A percentile compares a stretch with the other conserved stretches of the same genome.
Evolutionary conservation across 306 rosid genomes (phyloP).

Genomic region (Dryas octopetala): DNA sequence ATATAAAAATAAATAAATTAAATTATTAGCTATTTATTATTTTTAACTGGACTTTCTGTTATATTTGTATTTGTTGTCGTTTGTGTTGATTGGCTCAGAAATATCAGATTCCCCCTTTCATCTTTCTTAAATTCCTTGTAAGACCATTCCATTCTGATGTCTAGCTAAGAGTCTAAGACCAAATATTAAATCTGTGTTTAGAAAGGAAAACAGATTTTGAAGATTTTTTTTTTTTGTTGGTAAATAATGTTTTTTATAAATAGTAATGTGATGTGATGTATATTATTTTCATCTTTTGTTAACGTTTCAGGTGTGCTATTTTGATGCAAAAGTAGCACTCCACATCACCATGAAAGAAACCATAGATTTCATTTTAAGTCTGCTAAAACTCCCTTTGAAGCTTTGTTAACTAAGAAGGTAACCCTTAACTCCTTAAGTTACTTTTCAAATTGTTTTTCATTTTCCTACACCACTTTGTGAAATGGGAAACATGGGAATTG

Average conservation of each 20-base stretch:
- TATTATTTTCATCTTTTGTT: neutral
- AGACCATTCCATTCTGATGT: neutral
- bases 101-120: slow-evolving; percentile 20
- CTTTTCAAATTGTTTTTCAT: too few relatives aligned
- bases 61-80: slow-evolving; percentile 12
- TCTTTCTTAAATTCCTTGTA: neutral
- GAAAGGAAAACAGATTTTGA: neutral
- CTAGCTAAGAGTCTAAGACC: too few relatives aligned
- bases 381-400: neutral
- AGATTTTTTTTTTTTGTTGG: neutral
- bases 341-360: neutral
- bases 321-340: neutral
- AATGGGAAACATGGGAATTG: too few relatives aligned
- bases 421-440: neutral
- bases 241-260: neutral
- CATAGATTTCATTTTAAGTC: neutral
- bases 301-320: neutral
- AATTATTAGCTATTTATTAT: neutral
- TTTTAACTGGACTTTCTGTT: neutral
- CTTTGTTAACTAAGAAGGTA: neutral
- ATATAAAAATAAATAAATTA: neutral
- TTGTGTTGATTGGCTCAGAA: neutral
- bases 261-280: neutral
- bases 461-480: too few relatives aligned
- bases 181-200: neutral